A percentile compares a stretch with the other conserved stretches of the same genome.
These are phyloP conservation scores for Lasiosphaeria miniovina DNA, from an alignment of 495 filamentous ascomycete genomes.

Conservation along the genomic window DNA sequence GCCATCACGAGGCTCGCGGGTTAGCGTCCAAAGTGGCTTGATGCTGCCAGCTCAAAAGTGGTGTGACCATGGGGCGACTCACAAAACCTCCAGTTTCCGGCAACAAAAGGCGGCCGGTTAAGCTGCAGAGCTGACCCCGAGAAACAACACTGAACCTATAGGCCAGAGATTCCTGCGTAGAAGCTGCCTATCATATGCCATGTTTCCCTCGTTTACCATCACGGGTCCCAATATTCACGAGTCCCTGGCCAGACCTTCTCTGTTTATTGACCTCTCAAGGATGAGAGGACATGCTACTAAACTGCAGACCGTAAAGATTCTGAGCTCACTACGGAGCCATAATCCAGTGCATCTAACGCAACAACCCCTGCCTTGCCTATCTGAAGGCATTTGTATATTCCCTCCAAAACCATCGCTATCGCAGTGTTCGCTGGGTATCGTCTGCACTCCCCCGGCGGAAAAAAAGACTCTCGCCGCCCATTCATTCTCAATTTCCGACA, in stretches of 20 bases:
- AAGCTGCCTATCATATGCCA: no score
- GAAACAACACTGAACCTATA: background rate
- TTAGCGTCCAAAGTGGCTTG: background rate
- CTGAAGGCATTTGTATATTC: constrained; percentile 10
- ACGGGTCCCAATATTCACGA: no score
- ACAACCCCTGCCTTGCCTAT: constrained; percentile 6
- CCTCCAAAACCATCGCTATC: constrained; percentile 19
- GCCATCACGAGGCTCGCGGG: background rate
- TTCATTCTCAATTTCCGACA: background rate
- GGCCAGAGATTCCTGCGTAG: background rate
- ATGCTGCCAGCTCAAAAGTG: background rate
- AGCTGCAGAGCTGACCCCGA: background rate
- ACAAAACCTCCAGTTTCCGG: background rate
- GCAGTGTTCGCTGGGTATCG: constrained; percentile 28
- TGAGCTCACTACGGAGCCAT: background rate
- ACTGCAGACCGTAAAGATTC: no score
- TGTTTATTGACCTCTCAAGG: background rate
- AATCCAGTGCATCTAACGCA: constrained; percentile 10
- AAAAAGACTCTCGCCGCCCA: constrained; percentile 8
- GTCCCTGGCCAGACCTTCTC: no score
- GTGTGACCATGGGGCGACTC: constrained; percentile 6
- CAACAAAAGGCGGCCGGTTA: background rate
- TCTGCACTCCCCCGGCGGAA: constrained; percentile 17
- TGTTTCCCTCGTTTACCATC: no score
- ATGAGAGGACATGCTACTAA: no score